Percentiles rank a stretch among this genome's conserved stretches.
These are phyloP conservation scores for Ganoderma boninense DNA, from an alignment of 1,284 basidiomycete genomes.

Conservation along the genomic window DNA sequence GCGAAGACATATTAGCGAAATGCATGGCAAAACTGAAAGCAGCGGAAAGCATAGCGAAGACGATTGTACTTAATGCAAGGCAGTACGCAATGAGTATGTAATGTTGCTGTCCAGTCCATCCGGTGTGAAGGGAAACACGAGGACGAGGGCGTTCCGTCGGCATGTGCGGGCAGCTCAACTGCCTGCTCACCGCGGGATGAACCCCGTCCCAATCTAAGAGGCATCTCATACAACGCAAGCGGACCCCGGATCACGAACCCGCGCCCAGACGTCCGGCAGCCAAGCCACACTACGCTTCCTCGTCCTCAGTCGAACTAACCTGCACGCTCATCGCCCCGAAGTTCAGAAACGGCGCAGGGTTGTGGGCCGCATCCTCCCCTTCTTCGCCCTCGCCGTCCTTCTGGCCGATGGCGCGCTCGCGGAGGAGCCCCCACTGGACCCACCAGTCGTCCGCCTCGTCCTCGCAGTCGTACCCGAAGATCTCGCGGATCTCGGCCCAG, in stretches of 20 bases:
- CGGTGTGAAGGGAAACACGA: neutral
- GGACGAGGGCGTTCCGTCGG: neutral
- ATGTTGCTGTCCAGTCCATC: neutral
- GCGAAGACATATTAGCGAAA: neutral
- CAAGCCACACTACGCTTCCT: neutral
- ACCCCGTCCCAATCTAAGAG: neutral
- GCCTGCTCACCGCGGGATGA: neutral
- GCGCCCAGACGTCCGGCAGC: neutral
- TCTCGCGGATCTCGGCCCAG: constrained; percentile 39
- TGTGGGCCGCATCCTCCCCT: neutral
- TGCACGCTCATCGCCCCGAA: constrained; percentile 26
- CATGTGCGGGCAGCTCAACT: neutral
- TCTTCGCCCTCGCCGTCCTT: constrained; percentile 1
- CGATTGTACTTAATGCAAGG: neutral
- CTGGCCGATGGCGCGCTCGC: constrained; percentile 38
- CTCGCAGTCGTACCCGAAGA: constrained; percentile 48
- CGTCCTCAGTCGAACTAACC: constrained; percentile 20
- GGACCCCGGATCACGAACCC: neutral
- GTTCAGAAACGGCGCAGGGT: constrained; percentile 18
- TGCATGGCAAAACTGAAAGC: neutral
- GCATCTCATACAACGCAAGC: neutral
- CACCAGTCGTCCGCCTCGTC: constrained; percentile 50
- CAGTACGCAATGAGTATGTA: neutral
- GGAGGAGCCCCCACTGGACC: constrained; percentile 46
- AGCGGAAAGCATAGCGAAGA: neutral